These are phyloP conservation scores for Dactylonectria macrodidyma DNA, from an alignment of 2,329 filamentous ascomycete genomes.

Conservation along the genomic window DNA sequence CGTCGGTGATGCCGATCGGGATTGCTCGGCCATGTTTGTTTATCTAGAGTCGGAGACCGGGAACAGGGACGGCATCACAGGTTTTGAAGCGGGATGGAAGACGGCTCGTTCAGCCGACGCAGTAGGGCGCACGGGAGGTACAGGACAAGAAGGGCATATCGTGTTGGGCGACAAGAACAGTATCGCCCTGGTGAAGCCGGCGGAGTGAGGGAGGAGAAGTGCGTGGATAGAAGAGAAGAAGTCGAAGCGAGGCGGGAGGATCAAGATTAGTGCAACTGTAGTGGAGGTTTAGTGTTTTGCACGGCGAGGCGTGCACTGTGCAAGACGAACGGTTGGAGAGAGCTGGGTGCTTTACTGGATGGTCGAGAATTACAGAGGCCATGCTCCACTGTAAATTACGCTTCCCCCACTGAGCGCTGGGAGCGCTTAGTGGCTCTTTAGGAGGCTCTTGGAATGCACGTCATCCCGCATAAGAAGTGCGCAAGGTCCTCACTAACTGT, in stretches of 20 bases:
- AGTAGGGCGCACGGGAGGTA: constrained; percentile 4
- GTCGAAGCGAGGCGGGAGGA: constrained; percentile 23
- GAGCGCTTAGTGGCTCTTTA: constrained; percentile 37
- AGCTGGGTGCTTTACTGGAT: constrained; percentile 22
- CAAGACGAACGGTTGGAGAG: constrained; percentile 44
- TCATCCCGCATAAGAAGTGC: constrained; percentile 39
- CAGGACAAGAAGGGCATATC: constrained; percentile 30
- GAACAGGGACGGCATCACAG: constrained; percentile 33
- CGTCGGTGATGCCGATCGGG: constrained; percentile 63
- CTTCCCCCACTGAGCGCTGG: constrained; percentile 31
- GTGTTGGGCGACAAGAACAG: constrained; percentile 10
- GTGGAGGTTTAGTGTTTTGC: neutral
- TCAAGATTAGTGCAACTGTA: constrained; percentile 18
- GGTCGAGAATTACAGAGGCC: constrained; percentile 18
- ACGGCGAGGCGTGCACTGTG: constrained; percentile 8
- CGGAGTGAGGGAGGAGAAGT: neutral
- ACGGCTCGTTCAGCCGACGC: constrained; percentile 23
- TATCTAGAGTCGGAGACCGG: constrained; percentile 37
- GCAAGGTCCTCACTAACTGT: constrained; percentile 12
- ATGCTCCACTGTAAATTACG: constrained; percentile 40
- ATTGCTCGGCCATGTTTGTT: constrained; percentile 52
- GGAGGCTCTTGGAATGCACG: constrained; percentile 37
- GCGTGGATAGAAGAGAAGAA: constrained; percentile 5
- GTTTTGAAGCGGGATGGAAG: constrained; percentile 14
- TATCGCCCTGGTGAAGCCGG: constrained; percentile 5